A percentile compares a stretch with the other conserved stretches of the same genome.
Evolutionary conservation across 441 rosid genomes (phyloP).

Genomic region (Pelargonium australe): DNA sequence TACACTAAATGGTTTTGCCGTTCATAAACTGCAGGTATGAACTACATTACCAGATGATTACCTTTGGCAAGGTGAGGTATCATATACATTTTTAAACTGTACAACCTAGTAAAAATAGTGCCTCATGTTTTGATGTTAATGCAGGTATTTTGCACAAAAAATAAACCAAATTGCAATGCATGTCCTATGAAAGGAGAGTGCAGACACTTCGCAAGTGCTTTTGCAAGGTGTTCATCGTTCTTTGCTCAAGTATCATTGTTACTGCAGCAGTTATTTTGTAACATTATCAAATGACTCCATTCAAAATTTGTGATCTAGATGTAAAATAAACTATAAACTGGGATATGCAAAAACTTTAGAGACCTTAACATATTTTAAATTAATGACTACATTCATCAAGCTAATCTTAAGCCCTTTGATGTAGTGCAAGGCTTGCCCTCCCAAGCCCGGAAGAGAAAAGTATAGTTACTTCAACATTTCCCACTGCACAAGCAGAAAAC

Average conservation of each 20-base stretch:
- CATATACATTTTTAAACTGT: constrained; percentile 16
- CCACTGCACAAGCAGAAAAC: constrained; percentile 29
- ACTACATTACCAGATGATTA: constrained; percentile 93
- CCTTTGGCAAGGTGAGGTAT: constrained; percentile 85
- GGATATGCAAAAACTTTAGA: neutral
- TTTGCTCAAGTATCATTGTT: constrained; percentile 10
- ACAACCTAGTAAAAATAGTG: constrained; percentile 20
- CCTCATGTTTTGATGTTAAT: constrained; percentile 26
- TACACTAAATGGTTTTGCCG: constrained; percentile 5
- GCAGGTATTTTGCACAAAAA: constrained; percentile 98
- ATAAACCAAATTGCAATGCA: constrained; percentile 92
- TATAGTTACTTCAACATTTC: constrained; percentile 40
- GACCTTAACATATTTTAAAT: constrained; percentile 1
- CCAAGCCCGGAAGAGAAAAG: constrained; percentile 80
- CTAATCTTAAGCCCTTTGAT: constrained; percentile 20
- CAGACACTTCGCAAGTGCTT: constrained; percentile 99
- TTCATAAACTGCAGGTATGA: constrained; percentile 56
- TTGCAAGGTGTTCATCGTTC: constrained; percentile 67
- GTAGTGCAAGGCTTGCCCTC: constrained; percentile 90
- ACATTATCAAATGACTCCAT: neutral
- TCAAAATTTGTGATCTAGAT: neutral
- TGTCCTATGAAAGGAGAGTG: constrained; percentile 99
- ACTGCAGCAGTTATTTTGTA: constrained; percentile 2
- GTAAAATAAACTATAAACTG: neutral
- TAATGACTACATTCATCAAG: neutral